Evolutionary conservation across 257 asterid genomes (phyloP).

Genomic region (Mentha longifolia): DNA sequence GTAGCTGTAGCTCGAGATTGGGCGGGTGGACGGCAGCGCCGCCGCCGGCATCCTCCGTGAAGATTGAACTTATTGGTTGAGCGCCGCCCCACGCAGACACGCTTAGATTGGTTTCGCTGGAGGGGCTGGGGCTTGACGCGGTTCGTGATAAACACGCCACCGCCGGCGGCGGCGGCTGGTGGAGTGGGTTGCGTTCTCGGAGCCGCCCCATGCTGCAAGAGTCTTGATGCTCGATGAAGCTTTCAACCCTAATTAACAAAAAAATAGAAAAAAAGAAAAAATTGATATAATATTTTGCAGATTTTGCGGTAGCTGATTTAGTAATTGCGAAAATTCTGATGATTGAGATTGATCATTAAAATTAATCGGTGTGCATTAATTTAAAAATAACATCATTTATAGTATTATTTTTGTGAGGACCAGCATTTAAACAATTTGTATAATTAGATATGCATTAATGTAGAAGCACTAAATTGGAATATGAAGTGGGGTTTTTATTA

Average conservation of each 20-base stretch:
- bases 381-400: not conserved
- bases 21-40: conserved; percentile 33
- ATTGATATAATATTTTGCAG: not conserved
- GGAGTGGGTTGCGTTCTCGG: conserved; percentile 42
- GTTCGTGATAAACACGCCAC: conserved; percentile 46
- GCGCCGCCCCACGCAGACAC: conserved; percentile 35
- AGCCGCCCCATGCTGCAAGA: conserved; percentile 54
- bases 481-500: too few relatives aligned
- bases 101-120: conserved; percentile 47
- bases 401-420: not conserved
- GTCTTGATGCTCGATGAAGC: conserved; percentile 79
- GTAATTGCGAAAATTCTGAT: too few relatives aligned
- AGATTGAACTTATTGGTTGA: conserved; percentile 19
- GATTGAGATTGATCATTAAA: not conserved
- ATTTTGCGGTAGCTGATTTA: too few relatives aligned
- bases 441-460: not conserved
- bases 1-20: conserved; percentile 70
- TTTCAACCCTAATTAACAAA: conserved; percentile 56
- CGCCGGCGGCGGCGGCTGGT: conserved; percentile 38
- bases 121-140: conserved; percentile 68
- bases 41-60: not conserved
- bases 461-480: not conserved
- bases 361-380: not conserved
- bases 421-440: not conserved
- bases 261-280: too few relatives aligned